Percentiles rank a stretch among this genome's conserved stretches.
Evolutionary conservation across 2,329 filamentous ascomycete genomes (phyloP).

Genomic region (Zymoseptoria tritici): DNA sequence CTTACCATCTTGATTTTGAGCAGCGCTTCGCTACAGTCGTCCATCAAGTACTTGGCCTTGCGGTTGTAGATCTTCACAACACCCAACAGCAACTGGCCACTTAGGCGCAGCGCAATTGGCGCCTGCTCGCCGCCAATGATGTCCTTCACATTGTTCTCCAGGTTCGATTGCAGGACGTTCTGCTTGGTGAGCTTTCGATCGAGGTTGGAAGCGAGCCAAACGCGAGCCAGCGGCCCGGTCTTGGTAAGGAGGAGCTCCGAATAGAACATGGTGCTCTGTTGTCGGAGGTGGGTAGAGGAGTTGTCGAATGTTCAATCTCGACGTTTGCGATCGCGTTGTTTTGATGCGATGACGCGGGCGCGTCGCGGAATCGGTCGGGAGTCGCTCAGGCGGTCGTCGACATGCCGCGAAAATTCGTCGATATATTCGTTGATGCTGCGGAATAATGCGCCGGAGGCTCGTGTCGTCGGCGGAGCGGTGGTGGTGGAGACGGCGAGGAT

Average conservation of each 20-base stretch:
- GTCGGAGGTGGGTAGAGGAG: neutral
- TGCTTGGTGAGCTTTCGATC: constrained; percentile 98
- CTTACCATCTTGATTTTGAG: constrained; percentile 97
- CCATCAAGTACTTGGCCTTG: constrained; percentile 90
- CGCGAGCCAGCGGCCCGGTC: constrained; percentile 91
- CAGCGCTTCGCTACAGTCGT: constrained; percentile 95
- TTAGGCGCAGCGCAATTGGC: constrained; percentile 88
- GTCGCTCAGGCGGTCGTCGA: neutral
- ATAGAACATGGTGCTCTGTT: constrained; percentile 69
- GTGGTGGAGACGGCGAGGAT: neutral
- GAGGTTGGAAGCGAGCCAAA: constrained; percentile 96
- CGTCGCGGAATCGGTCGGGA: neutral
- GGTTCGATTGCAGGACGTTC: constrained; percentile 88
- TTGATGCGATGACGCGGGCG: constrained; percentile 10
- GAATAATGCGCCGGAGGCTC: constrained; percentile 1
- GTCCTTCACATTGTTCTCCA: constrained; percentile 87
- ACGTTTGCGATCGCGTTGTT: constrained; percentile 17
- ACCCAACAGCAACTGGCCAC: constrained; percentile 86
- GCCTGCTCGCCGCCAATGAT: constrained; percentile 91
- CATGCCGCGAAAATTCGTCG: neutral
- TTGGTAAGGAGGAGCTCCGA: constrained; percentile 92
- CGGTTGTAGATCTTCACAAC: constrained; percentile 96
- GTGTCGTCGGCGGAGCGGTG: neutral
- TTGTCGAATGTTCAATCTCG: constrained; percentile 3
- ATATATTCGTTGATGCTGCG: neutral